A percentile compares a stretch with the other conserved stretches of the same genome.
Conservation (phyloP, 2,329 filamentous ascomycete species). For the Verticillium zaregamsianum region DNA sequence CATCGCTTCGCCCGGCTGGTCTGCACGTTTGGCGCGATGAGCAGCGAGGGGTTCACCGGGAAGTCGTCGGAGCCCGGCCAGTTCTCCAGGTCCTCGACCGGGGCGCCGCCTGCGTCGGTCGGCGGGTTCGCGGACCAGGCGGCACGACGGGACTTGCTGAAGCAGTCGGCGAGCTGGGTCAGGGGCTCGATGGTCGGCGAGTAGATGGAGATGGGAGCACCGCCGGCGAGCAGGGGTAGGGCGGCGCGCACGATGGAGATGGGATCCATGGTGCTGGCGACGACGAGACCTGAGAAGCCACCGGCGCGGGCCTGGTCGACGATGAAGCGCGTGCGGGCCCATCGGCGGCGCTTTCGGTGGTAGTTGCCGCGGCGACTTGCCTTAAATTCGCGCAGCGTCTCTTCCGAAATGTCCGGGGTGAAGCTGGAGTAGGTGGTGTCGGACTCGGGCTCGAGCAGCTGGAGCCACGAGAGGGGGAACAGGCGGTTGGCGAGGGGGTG, state of each 20-base stretch:
- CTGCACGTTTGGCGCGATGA: conserved; percentile 78
- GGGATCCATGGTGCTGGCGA: conserved; percentile 80
- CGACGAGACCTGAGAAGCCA: conserved; percentile 76
- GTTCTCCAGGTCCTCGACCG: conserved; percentile 44
- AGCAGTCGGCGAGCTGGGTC: conserved; percentile 73
- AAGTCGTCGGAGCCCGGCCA: conserved; percentile 70
- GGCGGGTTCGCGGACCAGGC: conserved; percentile 63
- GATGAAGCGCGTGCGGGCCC: conserved; percentile 66
- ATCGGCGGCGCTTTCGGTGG: conserved; percentile 83
- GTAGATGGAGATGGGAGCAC: conserved; percentile 83
- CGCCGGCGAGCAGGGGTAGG: conserved; percentile 77
- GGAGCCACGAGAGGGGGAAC: conserved; percentile 84
- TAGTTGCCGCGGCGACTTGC: conserved; percentile 79
- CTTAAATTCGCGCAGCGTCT: conserved; percentile 68
- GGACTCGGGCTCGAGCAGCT: conserved; percentile 71
- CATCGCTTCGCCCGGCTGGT: conserved; percentile 73
- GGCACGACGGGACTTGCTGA: conserved; percentile 72
- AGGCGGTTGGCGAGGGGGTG: conserved; percentile 83
- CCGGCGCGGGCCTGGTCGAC: conserved; percentile 73
- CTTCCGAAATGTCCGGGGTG: conserved; percentile 54
- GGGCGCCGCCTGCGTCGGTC: conserved; percentile 37
- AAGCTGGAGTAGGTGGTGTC: conserved; percentile 70
- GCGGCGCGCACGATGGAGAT: conserved; percentile 68
- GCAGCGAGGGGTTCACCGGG: conserved; percentile 77
- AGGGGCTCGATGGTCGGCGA: conserved; percentile 77